A percentile compares a stretch with the other conserved stretches of the same genome.
phyloP scores from a whole-genome alignment of 2,329 filamentous ascomycete species.

The Aspergillus sergii region DNA sequence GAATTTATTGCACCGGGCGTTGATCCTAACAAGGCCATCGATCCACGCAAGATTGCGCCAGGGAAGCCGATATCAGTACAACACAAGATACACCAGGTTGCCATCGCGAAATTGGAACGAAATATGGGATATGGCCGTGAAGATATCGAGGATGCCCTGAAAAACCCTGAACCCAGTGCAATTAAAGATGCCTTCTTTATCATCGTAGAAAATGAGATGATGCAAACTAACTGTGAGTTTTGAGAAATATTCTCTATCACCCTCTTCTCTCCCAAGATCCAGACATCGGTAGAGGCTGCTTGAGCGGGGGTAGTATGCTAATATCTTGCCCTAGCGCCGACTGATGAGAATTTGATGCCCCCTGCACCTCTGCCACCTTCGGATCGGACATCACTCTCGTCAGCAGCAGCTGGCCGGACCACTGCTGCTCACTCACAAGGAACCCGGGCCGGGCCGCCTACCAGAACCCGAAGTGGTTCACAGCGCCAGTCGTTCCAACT shows the following conservation, averaged over 20 bases:
- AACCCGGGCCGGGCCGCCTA: conserved; percentile 21
- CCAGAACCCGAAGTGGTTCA: conserved; percentile 29
- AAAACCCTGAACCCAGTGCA: conserved; percentile 89
- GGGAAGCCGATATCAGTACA: conserved; percentile 77
- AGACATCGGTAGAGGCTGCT: not conserved
- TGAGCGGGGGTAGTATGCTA: not conserved
- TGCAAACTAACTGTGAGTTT: conserved; percentile 86
- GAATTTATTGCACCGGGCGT: conserved; percentile 94
- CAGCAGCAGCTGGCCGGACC: conserved; percentile 23
- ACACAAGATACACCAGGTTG: conserved; percentile 86
- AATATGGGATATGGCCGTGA: conserved; percentile 97
- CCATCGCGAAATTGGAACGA: conserved; percentile 93
- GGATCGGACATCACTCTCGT: conserved; percentile 21
- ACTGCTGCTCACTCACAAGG: conserved; percentile 23
- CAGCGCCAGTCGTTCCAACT: conserved; percentile 29
- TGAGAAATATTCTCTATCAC: not conserved
- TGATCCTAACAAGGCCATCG: conserved; percentile 88
- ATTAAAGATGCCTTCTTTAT: conserved; percentile 99
- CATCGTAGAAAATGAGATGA: conserved; percentile 94
- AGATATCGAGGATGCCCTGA: conserved; percentile 92
- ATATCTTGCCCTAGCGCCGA: conserved; percentile 30
- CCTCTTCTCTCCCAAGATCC: not conserved
- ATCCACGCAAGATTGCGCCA: conserved; percentile 77
- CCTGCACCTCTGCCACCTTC: conserved; percentile 34
- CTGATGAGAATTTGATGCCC: conserved; percentile 38